A percentile compares a stretch with the other conserved stretches of the same genome.
These are phyloP conservation scores for Hippophae gyantsensis DNA, from an alignment of 306 rosid genomes.

Conservation along the genomic window DNA sequence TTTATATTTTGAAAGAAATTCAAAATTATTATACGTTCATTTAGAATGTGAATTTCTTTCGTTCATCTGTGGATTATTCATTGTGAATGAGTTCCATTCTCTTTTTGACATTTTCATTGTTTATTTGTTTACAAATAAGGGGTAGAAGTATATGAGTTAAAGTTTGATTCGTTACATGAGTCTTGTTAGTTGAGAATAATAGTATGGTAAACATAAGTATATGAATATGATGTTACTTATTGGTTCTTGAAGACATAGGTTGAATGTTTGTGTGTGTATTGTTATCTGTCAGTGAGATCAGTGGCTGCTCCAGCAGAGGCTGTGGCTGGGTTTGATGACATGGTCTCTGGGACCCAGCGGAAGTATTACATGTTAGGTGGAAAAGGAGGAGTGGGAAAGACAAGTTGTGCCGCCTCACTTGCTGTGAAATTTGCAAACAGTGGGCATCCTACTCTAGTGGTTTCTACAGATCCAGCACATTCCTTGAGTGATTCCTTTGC, in stretches of 20 bases:
- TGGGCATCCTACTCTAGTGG: conserved; percentile 96
- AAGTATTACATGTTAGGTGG: conserved; percentile 89
- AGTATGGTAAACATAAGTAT: neutral
- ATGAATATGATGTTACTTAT: neutral
- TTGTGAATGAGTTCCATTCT: no score
- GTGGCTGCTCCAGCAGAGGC: conserved; percentile 71
- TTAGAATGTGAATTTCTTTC: no score
- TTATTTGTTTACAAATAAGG: no score
- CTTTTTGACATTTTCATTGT: no score
- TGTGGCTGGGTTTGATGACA: conserved; percentile 69
- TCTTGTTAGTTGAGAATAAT: no score
- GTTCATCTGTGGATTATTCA: no score
- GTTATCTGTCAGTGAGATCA: conserved; percentile 53
- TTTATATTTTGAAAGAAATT: neutral
- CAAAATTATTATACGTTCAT: neutral
- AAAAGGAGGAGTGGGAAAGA: conserved; percentile 94
- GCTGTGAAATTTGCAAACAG: conserved; percentile 91
- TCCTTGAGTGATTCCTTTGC: conserved; percentile 98
- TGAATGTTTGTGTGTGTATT: conserved; percentile 2
- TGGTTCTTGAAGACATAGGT: neutral
- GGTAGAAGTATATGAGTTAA: no score
- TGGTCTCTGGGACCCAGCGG: conserved; percentile 63
- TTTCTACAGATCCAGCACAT: conserved; percentile 98
- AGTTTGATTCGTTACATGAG: no score
- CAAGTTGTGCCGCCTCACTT: conserved; percentile 83